Conservation (phyloP, 176 grass and related monocot species). For the Oryza punctata region DNA sequence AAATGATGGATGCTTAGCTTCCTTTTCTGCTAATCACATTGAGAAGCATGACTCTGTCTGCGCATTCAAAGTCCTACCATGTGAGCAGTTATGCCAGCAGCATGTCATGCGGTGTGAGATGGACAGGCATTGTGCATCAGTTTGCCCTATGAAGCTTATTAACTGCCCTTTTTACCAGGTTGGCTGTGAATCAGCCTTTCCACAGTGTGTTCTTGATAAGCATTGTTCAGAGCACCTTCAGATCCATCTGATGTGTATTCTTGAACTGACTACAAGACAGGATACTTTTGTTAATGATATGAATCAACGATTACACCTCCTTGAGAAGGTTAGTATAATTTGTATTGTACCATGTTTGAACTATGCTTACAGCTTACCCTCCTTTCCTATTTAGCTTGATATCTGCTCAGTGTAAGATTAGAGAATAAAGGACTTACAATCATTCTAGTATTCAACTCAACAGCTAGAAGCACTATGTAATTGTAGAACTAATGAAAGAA, state of each 20-base stretch:
- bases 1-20: constrained; percentile 51
- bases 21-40: constrained; percentile 58
- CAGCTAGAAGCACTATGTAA: neutral
- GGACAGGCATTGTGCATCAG: constrained; percentile 69
- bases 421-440: neutral
- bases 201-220: constrained; percentile 63
- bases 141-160: constrained; percentile 74
- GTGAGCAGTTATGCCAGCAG: constrained; percentile 65
- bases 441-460: constrained; percentile 33
- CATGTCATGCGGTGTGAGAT: constrained; percentile 66
- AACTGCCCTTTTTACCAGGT: constrained; percentile 81
- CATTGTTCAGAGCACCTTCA: constrained; percentile 71
- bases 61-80: constrained; percentile 69
- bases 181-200: constrained; percentile 76
- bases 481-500: constrained; percentile 24
- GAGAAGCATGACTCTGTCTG: constrained; percentile 70
- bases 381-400: constrained; percentile 21
- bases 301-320: constrained; percentile 61
- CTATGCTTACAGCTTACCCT: neutral
- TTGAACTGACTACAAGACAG: constrained; percentile 56
- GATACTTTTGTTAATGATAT: constrained; percentile 58
- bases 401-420: neutral
- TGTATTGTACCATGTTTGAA: constrained; percentile 26
- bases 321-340: constrained; percentile 75
- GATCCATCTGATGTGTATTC: constrained; percentile 64